Evolutionary conservation across 129 eudicot species (phyloP), one percentile per base, ranked within the genome.

Genomic region (Lactuca sativa): DNA sequence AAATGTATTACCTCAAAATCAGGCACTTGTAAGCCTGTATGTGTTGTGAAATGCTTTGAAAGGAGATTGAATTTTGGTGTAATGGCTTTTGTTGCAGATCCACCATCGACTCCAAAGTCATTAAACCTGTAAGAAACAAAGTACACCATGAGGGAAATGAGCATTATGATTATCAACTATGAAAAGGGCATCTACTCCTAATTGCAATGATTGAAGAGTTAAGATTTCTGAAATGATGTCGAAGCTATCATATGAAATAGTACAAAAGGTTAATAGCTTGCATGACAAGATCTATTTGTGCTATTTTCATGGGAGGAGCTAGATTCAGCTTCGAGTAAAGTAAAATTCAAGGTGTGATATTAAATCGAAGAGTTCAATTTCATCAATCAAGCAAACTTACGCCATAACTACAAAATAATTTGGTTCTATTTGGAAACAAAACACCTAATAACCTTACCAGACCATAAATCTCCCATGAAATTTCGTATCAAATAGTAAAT

Each of bases 51-150:
- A 75, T 90, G 92, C 78, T 85, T 85, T 8, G 86, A 80, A 78
- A 90, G 85, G 69, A 79, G 74, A 14, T 77, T 55, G 69, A 78
- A 79, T 80, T 90, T 90, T 33, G 97, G 95, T 6, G 76, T 65
- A 44, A 90, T 78, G 53, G 84, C 34, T 67, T 81, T 87, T 71
- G 95, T 87, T 43, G 95, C 95, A 53, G 89, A 79, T 53, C 97
- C 97, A 63, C 97, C 97, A 81, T 90, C 89, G 64, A 51, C 86
- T 18, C 95, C 97, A 59, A 84, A 90, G 41, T 80, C 96, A 37
- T 82, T 84, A 76, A 82, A 90, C 81, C 96, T 82, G 56, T 49
- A 73, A n/a, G 63, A 59, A 64, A 18, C 56, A 59, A 13, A 34
- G 36, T 6, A 36, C 25, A 15, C 37, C 16, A 54, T 15, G 49